These are phyloP conservation scores for Pascua sp. DNA, from an alignment of 1,284 basidiomycete genomes.

Conservation along the genomic window DNA sequence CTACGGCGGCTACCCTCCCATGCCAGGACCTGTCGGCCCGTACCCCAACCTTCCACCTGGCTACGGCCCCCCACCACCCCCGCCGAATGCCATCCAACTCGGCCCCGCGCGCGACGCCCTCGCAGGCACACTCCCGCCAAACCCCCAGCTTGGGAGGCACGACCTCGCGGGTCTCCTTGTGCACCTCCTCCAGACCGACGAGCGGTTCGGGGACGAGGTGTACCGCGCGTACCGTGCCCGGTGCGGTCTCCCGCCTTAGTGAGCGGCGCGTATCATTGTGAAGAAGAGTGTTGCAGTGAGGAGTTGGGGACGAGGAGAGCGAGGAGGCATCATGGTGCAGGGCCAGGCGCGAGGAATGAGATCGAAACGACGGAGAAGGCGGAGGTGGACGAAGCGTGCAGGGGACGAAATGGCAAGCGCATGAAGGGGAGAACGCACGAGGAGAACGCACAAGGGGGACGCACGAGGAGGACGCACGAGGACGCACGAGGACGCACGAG, in stretches of 20 bases:
- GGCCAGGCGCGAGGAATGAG: too few relatives aligned
- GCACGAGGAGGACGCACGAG: too few relatives aligned
- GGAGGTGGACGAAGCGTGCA: too few relatives aligned
- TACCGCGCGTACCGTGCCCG: conserved; percentile 10
- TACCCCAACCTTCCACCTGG: not conserved
- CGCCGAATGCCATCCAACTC: not conserved
- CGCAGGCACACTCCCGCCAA: conserved; percentile 2
- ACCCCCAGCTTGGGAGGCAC: not conserved
- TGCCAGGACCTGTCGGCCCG: not conserved
- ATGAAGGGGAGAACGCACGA: too few relatives aligned
- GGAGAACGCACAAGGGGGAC: too few relatives aligned
- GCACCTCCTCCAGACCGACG: conserved; percentile 7
- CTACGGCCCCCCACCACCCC: not conserved
- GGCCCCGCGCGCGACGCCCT: conserved; percentile 5
- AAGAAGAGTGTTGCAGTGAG: too few relatives aligned
- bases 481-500: too few relatives aligned
- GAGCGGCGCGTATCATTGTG: too few relatives aligned
- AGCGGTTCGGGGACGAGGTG: conserved; percentile 11
- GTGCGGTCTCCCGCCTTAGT: not conserved
- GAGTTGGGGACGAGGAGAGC: too few relatives aligned
- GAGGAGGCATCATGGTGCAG: too few relatives aligned
- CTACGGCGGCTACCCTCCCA: not conserved
- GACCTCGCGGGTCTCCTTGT: not conserved
- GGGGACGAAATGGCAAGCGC: too few relatives aligned
- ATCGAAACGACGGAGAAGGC: too few relatives aligned